These are phyloP conservation scores for Cyberlindnera misumaiensis DNA, from an alignment of 805 yeast genomes.

Conservation along the genomic window DNA sequence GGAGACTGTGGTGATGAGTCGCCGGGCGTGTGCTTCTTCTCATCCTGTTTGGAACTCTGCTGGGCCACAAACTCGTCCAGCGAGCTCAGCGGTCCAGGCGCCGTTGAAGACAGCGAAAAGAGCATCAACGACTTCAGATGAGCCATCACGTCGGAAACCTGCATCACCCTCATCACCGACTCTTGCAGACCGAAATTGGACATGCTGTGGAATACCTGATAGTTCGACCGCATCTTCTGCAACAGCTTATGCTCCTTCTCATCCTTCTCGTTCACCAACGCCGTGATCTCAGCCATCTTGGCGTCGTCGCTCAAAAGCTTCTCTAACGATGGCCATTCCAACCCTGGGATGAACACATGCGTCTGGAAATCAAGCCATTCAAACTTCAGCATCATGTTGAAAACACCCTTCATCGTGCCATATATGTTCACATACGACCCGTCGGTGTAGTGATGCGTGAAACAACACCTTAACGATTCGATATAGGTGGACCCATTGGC, in stretches of 20 bases:
- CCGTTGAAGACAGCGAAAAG: conserved; percentile 41
- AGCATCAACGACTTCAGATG: conserved; percentile 59
- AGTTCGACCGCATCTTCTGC: conserved; percentile 30
- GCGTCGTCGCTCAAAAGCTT: conserved; percentile 28
- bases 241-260: conserved; percentile 6
- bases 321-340: conserved; percentile 41
- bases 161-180: conserved; percentile 62
- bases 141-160: conserved; percentile 74
- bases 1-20: conserved; percentile 1
- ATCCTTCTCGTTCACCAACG: conserved; percentile 2
- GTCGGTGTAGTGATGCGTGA: conserved; percentile 52
- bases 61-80: conserved; percentile 34
- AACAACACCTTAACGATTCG: conserved; percentile 43
- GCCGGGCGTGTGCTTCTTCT: neutral
- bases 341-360: conserved; percentile 38
- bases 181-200: conserved; percentile 58
- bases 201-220: conserved; percentile 40
- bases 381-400: conserved; percentile 56
- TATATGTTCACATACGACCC: conserved; percentile 61
- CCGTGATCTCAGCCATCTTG: conserved; percentile 11
- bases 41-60: conserved; percentile 3
- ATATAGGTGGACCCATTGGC: conserved; percentile 47
- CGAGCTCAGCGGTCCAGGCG: conserved; percentile 46
- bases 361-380: conserved; percentile 66
- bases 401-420: conserved; percentile 55